These are phyloP conservation scores for Yamadazyma sp. DNA, from an alignment of 805 yeast genomes.

Conservation along the genomic window DNA sequence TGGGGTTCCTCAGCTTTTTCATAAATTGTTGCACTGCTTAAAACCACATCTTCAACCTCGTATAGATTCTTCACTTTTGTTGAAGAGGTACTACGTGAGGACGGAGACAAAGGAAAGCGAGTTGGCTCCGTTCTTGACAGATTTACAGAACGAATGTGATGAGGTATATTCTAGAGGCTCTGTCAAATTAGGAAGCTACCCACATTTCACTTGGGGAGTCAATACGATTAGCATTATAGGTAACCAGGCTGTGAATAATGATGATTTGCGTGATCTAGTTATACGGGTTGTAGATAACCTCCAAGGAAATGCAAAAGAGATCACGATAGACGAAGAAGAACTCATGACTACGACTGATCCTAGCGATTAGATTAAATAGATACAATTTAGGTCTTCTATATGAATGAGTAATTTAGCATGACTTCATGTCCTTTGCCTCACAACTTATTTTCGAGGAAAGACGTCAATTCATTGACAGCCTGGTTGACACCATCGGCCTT, in stretches of 20 bases:
- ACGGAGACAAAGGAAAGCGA: slow-evolving; percentile 63
- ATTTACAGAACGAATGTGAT: slow-evolving; percentile 47
- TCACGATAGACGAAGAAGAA: slow-evolving; percentile 57
- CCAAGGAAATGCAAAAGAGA: slow-evolving; percentile 53
- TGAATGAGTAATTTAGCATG: too few species aligned
- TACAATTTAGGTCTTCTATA: too few species aligned
- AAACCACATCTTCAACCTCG: slow-evolving; percentile 34
- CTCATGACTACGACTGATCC: slow-evolving; percentile 35
- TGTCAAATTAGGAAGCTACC: slow-evolving; percentile 82
- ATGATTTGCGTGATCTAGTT: slow-evolving; percentile 45
- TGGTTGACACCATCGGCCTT: slow-evolving; percentile 64
- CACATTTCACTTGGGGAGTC: slow-evolving; percentile 63
- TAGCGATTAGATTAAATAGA: too few species aligned
- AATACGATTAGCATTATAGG: slow-evolving; percentile 79
- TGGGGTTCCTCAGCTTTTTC: slow-evolving; percentile 79
- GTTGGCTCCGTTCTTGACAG: slow-evolving; percentile 62
- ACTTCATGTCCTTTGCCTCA: too few species aligned
- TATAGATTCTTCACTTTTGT: slow-evolving; percentile 15
- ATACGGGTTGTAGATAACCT: slow-evolving; percentile 45
- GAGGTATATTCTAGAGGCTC: slow-evolving; percentile 25
- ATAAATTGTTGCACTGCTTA: slow-evolving; percentile 48
- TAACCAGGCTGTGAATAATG: slow-evolving; percentile 31
- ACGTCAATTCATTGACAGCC: slow-evolving; percentile 72
- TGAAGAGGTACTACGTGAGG: slow-evolving; percentile 55
- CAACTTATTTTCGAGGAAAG: slow-evolving; percentile 60